phyloP scores from a whole-genome alignment of 805 yeast genomes.

The Kodamaea hsintzibuensis region DNA sequence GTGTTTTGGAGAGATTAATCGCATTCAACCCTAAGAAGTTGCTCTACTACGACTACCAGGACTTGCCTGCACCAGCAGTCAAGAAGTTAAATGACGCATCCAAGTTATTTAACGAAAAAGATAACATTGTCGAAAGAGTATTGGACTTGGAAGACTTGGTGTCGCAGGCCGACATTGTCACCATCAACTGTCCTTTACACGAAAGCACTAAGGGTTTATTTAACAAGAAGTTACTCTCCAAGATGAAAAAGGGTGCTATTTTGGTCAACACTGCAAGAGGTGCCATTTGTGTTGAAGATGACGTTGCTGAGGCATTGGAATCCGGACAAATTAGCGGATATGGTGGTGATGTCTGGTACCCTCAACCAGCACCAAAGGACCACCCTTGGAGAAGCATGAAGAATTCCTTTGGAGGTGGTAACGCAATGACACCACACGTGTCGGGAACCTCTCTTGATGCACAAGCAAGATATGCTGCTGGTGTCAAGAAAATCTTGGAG shows the following conservation, averaged over 20 bases:
- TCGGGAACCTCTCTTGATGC: constrained; percentile 82
- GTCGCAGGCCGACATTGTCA: constrained; percentile 66
- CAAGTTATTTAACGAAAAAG: constrained; percentile 45
- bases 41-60: constrained; percentile 74
- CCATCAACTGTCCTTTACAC: constrained; percentile 77
- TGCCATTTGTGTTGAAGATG: constrained; percentile 71
- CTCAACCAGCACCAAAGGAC: constrained; percentile 75
- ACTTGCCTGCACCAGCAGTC: constrained; percentile 53
- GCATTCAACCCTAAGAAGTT: constrained; percentile 76
- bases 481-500: constrained; percentile 64
- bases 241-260: constrained; percentile 25
- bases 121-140: constrained; percentile 60
- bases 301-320: constrained; percentile 70
- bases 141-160: constrained; percentile 65
- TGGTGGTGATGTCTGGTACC: constrained; percentile 85
- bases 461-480: constrained; percentile 70
- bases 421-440: constrained; percentile 83
- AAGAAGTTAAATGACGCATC: constrained; percentile 38
- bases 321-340: constrained; percentile 74
- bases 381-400: constrained; percentile 77
- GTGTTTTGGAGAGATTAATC: constrained; percentile 67
- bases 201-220: constrained; percentile 66
- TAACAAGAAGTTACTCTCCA: constrained; percentile 62
- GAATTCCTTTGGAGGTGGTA: constrained; percentile 70
- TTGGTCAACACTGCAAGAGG: constrained; percentile 40